Evolutionary conservation across 192 early-diverging fungal genomes (phyloP).

Genomic region (Radiomyces spectabilis): DNA sequence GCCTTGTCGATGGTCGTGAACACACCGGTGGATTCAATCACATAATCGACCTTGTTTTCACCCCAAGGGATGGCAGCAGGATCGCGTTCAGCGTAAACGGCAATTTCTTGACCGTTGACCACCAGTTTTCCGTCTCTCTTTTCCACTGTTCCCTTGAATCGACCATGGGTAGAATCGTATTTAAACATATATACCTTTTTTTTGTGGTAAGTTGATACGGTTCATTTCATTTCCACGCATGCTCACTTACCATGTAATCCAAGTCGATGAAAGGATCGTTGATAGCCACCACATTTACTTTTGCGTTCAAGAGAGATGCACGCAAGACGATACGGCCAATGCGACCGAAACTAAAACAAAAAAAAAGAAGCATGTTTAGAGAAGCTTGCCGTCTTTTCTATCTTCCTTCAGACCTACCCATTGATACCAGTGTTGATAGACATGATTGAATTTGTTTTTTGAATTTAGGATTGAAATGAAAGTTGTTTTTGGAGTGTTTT

Average conservation of each 20-base stretch:
- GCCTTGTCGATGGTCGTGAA: constrained; percentile 93
- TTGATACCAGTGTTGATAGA: too few species aligned
- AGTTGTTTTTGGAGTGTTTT: too few species aligned
- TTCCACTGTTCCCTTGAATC: constrained; percentile 78
- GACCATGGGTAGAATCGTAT: constrained; percentile 99
- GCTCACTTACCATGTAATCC: constrained; percentile 97
- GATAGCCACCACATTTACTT: constrained; percentile 78
- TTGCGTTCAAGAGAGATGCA: constrained; percentile 65
- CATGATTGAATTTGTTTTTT: too few species aligned
- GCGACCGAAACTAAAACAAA: constrained; percentile 79
- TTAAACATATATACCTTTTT: constrained; percentile 94
- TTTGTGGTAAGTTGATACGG: too few species aligned
- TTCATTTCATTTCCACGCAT: too few species aligned
- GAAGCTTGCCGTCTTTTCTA: too few species aligned
- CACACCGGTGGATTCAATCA: constrained; percentile 98
- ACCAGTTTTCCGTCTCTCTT: constrained; percentile 80
- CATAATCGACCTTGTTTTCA: constrained; percentile 70
- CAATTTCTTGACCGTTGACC: constrained; percentile 78
- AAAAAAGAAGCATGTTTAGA: constrained; percentile 6
- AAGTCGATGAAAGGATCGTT: constrained; percentile 97
- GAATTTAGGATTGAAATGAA: too few species aligned
- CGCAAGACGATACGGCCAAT: constrained; percentile 97
- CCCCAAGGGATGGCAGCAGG: constrained; percentile 91
- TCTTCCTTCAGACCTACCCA: too few species aligned
- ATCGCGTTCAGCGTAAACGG: constrained; percentile 67